phyloP scores from a whole-genome alignment of 768 basidiomycete species.

The Chiua virens region DNA sequence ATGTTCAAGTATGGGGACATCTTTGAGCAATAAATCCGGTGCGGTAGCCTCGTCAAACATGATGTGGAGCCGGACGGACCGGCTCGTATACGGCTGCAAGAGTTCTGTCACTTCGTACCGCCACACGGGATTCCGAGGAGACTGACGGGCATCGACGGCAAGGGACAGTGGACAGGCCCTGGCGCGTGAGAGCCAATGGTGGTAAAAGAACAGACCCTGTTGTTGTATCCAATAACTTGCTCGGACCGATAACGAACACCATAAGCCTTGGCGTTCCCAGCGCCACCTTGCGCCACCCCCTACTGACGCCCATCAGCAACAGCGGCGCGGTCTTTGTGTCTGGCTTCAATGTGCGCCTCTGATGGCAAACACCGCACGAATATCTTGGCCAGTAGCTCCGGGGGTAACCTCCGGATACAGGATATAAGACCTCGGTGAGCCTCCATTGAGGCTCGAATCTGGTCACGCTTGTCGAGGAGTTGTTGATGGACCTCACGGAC shows the following conservation, averaged over 20 bases:
- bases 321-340: conserved; percentile 32
- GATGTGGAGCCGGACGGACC: conserved; percentile 8
- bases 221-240: conserved; percentile 5
- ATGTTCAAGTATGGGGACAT: conserved; percentile 19
- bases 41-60: conserved; percentile 8
- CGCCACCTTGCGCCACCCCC: conserved; percentile 42
- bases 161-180: conserved; percentile 20
- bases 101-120: conserved; percentile 21
- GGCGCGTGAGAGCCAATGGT: conserved; percentile 22
- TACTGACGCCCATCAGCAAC: conserved; percentile 41
- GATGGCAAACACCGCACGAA: conserved; percentile 40
- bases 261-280: conserved; percentile 43
- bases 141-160: conserved; percentile 14
- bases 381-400: conserved; percentile 48
- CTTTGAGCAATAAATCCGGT: conserved; percentile 13
- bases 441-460: conserved; percentile 16
- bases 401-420: conserved; percentile 38
- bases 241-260: conserved; percentile 41
- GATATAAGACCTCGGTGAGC: conserved; percentile 23
- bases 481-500: conserved; percentile 7
- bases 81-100: conserved; percentile 19
- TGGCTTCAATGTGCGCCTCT: conserved; percentile 24
- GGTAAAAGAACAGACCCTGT: conserved; percentile 12
- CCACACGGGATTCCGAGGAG: conserved; percentile 19
- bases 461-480: conserved; percentile 11